Evolutionary conservation across 2,329 filamentous ascomycete genomes (phyloP).

Genomic region (Penicillium polonicum): DNA sequence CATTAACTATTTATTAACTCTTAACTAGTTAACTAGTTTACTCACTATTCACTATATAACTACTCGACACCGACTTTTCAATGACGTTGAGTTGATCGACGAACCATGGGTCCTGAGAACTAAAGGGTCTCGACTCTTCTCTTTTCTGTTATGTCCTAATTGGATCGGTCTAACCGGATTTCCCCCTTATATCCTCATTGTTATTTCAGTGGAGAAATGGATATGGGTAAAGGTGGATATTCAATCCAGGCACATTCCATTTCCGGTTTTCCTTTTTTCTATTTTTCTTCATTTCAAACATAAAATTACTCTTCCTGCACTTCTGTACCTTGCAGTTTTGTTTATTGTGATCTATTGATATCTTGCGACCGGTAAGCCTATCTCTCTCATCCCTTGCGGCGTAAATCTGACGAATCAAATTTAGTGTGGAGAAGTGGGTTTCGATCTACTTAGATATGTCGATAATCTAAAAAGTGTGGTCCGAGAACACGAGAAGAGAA

Average conservation of each 20-base stretch:
- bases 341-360: conserved; percentile 5
- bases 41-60: no score
- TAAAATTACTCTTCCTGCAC: neutral
- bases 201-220: neutral
- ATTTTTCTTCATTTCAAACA: neutral
- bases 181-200: neutral
- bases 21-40: no score
- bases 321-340: conserved; percentile 6
- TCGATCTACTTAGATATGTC: conserved; percentile 22
- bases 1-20: no score
- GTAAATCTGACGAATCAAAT: conserved; percentile 9
- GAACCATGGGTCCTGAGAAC: neutral
- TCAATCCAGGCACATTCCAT: conserved; percentile 1
- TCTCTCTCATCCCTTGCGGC: conserved; percentile 3
- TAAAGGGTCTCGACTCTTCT: neutral
- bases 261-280: no score
- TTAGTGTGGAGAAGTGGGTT: conserved; percentile 12
- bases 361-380: neutral
- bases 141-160: neutral
- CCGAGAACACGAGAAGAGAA: neutral
- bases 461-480: conserved; percentile 18
- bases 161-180: neutral
- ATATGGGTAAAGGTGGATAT: neutral
- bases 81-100: conserved; percentile 5
- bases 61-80: neutral